Base-by-base conservation (phyloP, 2,329 filamentous ascomycete genomes). In the Nigrospora osmanthi region DNA sequence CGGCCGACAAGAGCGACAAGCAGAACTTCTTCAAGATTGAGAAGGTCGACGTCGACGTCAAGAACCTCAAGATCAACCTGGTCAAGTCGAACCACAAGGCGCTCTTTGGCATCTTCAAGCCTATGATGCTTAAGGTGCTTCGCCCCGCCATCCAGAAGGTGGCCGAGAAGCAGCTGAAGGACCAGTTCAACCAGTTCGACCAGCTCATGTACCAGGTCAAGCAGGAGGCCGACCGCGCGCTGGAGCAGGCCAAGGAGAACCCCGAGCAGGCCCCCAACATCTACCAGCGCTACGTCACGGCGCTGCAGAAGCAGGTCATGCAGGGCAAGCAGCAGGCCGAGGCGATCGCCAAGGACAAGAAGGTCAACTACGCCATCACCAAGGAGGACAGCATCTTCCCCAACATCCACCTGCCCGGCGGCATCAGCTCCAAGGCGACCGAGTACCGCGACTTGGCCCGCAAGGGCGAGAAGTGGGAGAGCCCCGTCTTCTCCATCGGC, bases 401-500 rank as follows among this genome's bases (percentile, higher is more conserved):
- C 59, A 73, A 91, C 61, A 83, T 98, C 60, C 76, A 83, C 46
- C 75, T 98, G 6, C 89, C 90, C 23, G 87, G 87, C 31, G 90
- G 89, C 45, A 91, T 96, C 63, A 93, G 87, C 55, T 83, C 81
- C 70, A 96, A 95, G 79, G 90, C 91, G 11, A 94, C 88, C 19
- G 89, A 95, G 66, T 97, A 94, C 76, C 88, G 82, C 70, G 81
- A 96, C 17, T 76, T 95, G 47, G 88, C 91, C 10, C 74, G 73
- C 54, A 89, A 93, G 79, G 93, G 93, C n/a, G 87, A 95, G 45
- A 84, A 82, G 65, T 98, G 93, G 93, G 85, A 95, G 73, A 94
- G 87, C 49, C 89, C 91, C 11, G 81, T 98, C 58, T 98, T 98
- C 72, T 84, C 81, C 48, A 85, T 97, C 55, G 91, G 93, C 40